Conservation (phyloP, 2,329 filamentous ascomycete genomes). For the Magnaporthales sp. region DNA sequence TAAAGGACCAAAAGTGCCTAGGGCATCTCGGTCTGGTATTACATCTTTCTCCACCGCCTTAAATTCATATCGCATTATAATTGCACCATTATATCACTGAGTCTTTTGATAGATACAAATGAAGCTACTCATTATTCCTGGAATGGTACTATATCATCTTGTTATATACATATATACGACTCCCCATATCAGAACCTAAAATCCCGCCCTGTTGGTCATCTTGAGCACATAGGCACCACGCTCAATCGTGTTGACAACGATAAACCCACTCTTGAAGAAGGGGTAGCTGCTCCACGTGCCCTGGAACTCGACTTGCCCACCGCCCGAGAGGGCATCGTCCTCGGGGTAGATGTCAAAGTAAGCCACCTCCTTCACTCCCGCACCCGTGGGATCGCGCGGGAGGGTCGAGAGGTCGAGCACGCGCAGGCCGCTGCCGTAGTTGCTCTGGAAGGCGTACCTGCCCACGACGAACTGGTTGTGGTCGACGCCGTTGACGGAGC, state of each 20-base stretch:
- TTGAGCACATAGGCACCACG: constrained; percentile 29
- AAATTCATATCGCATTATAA: too few species aligned
- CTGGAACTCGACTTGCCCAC: constrained; percentile 25
- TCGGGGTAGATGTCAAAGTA: constrained; percentile 40
- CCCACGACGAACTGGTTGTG: constrained; percentile 36
- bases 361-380: constrained; percentile 29
- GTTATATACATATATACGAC: background rate
- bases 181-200: background rate
- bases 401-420: constrained; percentile 23
- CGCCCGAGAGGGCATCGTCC: constrained; percentile 29
- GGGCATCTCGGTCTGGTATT: too few species aligned
- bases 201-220: constrained; percentile 7
- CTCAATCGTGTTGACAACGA: constrained; percentile 41
- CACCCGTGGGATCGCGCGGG: constrained; percentile 25
- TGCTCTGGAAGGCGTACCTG: constrained; percentile 34
- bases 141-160: background rate
- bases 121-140: background rate
- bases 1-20: too few species aligned
- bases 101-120: too few species aligned
- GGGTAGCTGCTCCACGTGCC: constrained; percentile 36
- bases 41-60: too few species aligned
- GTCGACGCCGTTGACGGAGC: constrained; percentile 23
- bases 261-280: constrained; percentile 26
- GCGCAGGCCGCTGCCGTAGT: constrained; percentile 34
- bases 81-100: too few species aligned